These are phyloP conservation scores for Penicillium sp. DNA, from an alignment of 2,329 filamentous ascomycete species.

Conservation along the genomic window DNA sequence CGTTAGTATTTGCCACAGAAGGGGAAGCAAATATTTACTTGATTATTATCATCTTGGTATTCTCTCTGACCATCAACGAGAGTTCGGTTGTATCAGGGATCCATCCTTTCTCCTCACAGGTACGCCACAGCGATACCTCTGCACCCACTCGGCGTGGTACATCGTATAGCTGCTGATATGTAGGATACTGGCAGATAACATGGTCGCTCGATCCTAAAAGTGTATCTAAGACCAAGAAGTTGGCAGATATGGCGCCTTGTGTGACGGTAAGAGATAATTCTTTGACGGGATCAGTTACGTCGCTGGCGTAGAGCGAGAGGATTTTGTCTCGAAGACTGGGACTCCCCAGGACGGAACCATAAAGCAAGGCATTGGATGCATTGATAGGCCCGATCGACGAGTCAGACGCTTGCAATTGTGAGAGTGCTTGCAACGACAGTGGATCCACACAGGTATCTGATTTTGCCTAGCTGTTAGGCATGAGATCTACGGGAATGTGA, in stretches of 20 bases:
- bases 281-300: neutral
- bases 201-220: constrained; percentile 8
- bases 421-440: constrained; percentile 6
- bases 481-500: no score
- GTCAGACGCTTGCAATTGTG: neutral
- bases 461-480: neutral
- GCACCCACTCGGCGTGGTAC: constrained; percentile 6
- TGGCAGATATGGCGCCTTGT: constrained; percentile 8
- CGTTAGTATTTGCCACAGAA: neutral
- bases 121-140: constrained; percentile 8
- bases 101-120: constrained; percentile 3
- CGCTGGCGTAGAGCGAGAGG: constrained; percentile 3
- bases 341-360: constrained; percentile 3
- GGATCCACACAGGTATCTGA: constrained; percentile 13
- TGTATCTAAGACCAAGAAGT: constrained; percentile 8
- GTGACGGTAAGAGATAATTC: constrained; percentile 3
- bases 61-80: constrained; percentile 1
- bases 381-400: neutral
- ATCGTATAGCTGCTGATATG: constrained; percentile 12
- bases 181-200: constrained; percentile 13
- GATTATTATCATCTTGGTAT: constrained; percentile 15
- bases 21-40: neutral
- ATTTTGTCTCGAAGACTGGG: constrained; percentile 1
- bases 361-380: neutral
- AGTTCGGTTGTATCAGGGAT: constrained; percentile 6